These are phyloP conservation scores for Ascosphaera apis DNA, from an alignment of 2,329 filamentous ascomycete genomes.

Conservation along the genomic window DNA sequence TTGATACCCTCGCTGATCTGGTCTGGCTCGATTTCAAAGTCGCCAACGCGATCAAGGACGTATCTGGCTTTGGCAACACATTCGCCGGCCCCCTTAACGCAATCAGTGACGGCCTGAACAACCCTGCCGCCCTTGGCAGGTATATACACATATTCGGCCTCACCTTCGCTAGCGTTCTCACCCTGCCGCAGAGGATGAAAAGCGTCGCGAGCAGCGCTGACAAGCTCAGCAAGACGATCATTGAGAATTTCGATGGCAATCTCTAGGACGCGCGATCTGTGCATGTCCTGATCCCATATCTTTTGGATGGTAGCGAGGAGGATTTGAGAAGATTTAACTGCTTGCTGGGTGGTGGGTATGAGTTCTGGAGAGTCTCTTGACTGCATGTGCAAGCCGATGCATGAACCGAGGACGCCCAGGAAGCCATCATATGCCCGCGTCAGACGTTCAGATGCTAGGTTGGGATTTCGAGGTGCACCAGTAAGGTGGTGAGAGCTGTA, in stretches of 20 bases:
- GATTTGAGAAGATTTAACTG: conserved; percentile 57
- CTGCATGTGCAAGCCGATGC: conserved; percentile 81
- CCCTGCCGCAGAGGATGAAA: conserved; percentile 45
- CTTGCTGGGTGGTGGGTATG: conserved; percentile 58
- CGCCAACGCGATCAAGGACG: conserved; percentile 70
- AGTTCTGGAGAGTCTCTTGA: conserved; percentile 76
- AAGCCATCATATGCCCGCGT: conserved; percentile 67
- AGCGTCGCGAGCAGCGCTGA: conserved; percentile 58
- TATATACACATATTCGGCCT: conserved; percentile 54
- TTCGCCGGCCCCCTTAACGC: conserved; percentile 74
- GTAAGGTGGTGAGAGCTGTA: conserved; percentile 23
- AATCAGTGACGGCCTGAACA: conserved; percentile 58
- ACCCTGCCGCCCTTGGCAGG: conserved; percentile 56
- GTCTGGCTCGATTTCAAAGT: conserved; percentile 54
- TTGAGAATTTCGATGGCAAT: conserved; percentile 55
- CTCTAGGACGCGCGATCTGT: conserved; percentile 42
- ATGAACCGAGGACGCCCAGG: conserved; percentile 72
- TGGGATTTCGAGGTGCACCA: conserved; percentile 37
- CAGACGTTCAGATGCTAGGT: conserved; percentile 64
- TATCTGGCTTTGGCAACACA: conserved; percentile 70
- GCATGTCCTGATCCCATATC: conserved; percentile 54
- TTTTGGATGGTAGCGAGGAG: conserved; percentile 61
- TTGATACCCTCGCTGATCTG: conserved; percentile 23
- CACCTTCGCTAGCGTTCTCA: conserved; percentile 40
- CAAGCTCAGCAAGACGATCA: conserved; percentile 54